Conservation (phyloP, 78 protist species). For the Chrysochromulina parva region DNA sequence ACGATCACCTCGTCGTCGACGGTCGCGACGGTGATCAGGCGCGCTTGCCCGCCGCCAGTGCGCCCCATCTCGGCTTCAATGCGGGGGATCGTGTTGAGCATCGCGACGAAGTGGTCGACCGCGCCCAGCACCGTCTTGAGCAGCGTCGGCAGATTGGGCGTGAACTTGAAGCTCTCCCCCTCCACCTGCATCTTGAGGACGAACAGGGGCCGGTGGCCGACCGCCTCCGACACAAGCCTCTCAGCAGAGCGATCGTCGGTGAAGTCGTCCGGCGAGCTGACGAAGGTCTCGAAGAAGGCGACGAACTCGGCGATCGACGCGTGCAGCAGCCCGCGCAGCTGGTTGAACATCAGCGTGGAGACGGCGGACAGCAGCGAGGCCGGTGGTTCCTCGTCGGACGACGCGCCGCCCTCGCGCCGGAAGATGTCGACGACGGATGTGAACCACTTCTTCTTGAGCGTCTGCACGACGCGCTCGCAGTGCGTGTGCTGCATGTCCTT, state of each 20-base stretch:
- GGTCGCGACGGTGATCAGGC: not conserved
- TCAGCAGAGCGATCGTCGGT: not conserved
- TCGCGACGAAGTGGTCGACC: not conserved
- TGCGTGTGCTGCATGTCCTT: not conserved
- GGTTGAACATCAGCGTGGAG: conserved; percentile 27
- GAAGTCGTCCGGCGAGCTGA: not conserved
- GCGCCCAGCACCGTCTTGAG: not conserved
- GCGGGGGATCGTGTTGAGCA: not conserved
- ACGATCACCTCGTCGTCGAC: not conserved
- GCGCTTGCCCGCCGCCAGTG: not conserved
- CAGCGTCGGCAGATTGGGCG: not conserved
- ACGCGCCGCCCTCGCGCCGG: not conserved
- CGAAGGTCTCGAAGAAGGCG: not conserved
- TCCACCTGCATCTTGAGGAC: not conserved
- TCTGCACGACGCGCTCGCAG: conserved; percentile 12
- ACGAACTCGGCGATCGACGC: not conserved
- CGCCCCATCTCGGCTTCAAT: not conserved
- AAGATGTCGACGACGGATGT: not conserved
- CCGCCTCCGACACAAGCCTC: not conserved
- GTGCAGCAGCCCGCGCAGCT: conserved; percentile 31
- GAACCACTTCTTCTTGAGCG: conserved; percentile 18
- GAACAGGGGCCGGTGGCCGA: not conserved
- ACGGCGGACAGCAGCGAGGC: not conserved
- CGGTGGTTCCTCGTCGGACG: not conserved
- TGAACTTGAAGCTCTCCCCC: not conserved